phyloP scores from a whole-genome alignment of 371 early-diverging fungal genomes.

The Mucor circinelloides region DNA sequence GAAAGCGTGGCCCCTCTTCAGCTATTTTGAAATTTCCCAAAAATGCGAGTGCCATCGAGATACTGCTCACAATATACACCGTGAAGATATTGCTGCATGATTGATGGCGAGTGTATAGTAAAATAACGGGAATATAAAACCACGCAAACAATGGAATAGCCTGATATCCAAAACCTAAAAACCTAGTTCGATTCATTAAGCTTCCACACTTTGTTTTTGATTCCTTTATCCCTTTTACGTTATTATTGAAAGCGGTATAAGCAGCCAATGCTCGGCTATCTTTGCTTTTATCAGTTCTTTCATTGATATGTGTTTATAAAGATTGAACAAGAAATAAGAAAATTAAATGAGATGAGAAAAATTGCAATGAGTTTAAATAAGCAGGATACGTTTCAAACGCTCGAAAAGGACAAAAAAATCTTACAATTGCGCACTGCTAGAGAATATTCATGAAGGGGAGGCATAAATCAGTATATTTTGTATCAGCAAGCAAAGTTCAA shows the following conservation, averaged over 20 bases:
- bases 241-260: not conserved
- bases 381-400: not conserved
- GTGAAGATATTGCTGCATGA: slow-evolving; percentile 12
- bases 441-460: too few relatives aligned
- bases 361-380: not conserved
- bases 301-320: not conserved
- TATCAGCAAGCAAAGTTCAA: too few relatives aligned
- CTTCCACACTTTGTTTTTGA: not conserved
- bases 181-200: slow-evolving; percentile 2
- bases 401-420: not conserved
- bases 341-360: not conserved
- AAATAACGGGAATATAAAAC: slow-evolving; percentile 24
- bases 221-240: not conserved
- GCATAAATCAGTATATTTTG: too few relatives aligned
- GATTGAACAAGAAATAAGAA: not conserved
- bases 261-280: not conserved
- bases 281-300: not conserved
- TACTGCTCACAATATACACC: slow-evolving; percentile 13
- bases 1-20: slow-evolving; percentile 11
- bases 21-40: slow-evolving; percentile 21
- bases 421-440: not conserved
- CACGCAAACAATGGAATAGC: slow-evolving; percentile 33
- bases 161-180: slow-evolving; percentile 40
- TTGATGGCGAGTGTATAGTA: slow-evolving; percentile 28
- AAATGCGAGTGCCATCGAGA: slow-evolving; percentile 15